These are phyloP conservation scores for Plasmodium inui DNA, from an alignment of 169 alveolate genomes.

Conservation along the genomic window DNA sequence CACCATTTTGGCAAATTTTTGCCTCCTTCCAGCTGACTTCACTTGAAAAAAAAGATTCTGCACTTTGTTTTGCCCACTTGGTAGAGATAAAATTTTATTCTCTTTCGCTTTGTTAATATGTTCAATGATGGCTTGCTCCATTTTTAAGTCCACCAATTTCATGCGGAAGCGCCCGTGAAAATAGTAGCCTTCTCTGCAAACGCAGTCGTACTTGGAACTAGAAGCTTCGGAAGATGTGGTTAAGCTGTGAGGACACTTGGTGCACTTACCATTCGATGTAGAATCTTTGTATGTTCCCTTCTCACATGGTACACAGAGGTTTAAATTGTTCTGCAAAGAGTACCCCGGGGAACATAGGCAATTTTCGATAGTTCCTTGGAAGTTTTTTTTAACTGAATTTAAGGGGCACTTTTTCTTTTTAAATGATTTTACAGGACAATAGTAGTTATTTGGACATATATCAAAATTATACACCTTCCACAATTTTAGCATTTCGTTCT, in stretches of 20 bases:
- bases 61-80: not conserved
- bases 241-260: constrained; percentile 80
- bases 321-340: constrained; percentile 50
- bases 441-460: constrained; percentile 80
- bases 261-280: constrained; percentile 77
- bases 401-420: constrained; percentile 77
- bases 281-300: constrained; percentile 83
- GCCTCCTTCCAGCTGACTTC: not conserved
- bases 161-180: constrained; percentile 17
- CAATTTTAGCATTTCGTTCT: constrained; percentile 12
- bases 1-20: not conserved
- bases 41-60: not conserved
- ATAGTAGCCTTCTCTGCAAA: constrained; percentile 85
- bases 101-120: not conserved
- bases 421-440: constrained; percentile 67
- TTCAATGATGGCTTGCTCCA: not conserved
- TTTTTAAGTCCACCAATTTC: constrained; percentile 3
- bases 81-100: not conserved
- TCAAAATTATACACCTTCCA: constrained; percentile 52
- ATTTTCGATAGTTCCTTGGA: constrained; percentile 73
- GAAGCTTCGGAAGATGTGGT: constrained; percentile 78
- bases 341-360: constrained; percentile 85
- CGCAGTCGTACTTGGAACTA: constrained; percentile 81
- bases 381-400: constrained; percentile 78
- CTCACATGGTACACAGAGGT: constrained; percentile 77